phyloP scores from a whole-genome alignment of 192 early-diverging fungal species.

The Gigaspora rosea region DNA sequence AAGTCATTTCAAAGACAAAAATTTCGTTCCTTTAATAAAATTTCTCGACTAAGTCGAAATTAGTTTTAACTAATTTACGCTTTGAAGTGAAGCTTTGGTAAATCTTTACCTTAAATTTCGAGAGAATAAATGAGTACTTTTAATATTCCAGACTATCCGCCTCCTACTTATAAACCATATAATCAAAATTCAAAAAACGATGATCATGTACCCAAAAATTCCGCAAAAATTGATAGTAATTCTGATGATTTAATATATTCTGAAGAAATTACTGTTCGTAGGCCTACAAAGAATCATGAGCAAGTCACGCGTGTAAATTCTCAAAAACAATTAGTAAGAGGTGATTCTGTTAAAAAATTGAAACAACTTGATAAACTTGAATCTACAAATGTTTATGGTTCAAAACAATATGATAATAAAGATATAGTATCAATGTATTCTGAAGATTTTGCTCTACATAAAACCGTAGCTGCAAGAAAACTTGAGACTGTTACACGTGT shows the following conservation, averaged over 20 bases:
- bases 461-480: too few relatives aligned
- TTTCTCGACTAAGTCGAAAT: conserved; percentile 8
- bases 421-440: too few relatives aligned
- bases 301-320: not conserved
- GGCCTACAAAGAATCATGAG: conserved; percentile 7
- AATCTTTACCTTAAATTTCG: not conserved
- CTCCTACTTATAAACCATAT: too few relatives aligned
- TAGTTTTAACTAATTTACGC: not conserved
- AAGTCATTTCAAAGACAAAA: too few relatives aligned
- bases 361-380: conserved; percentile 17
- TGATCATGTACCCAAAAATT: not conserved
- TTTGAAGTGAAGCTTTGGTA: not conserved
- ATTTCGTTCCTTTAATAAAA: not conserved
- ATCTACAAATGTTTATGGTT: too few relatives aligned
- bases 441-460: too few relatives aligned
- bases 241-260: not conserved
- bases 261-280: not conserved
- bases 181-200: not conserved
- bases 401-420: too few relatives aligned
- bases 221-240: not conserved
- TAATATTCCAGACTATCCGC: too few relatives aligned
- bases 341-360: not conserved
- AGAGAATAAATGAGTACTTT: not conserved
- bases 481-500: too few relatives aligned
- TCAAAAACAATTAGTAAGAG: conserved; percentile 4